Conservation (phyloP, 1,284 basidiomycete genomes). For the Cryptococcus wingfieldii region DNA sequence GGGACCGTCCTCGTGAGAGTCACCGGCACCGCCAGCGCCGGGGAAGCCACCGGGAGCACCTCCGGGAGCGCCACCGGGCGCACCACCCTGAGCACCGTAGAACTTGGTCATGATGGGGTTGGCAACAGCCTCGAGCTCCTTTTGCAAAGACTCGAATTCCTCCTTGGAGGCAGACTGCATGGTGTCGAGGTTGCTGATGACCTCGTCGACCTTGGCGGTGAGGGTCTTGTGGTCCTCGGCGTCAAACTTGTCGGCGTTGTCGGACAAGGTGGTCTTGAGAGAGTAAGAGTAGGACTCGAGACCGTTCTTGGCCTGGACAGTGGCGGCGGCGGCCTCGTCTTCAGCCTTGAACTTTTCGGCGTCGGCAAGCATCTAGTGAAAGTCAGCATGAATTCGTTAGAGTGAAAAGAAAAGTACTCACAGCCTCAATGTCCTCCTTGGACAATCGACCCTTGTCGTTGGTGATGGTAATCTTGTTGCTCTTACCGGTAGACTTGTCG, state of each 20-base stretch:
- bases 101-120: slow-evolving; percentile 62
- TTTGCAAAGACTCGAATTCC: slow-evolving; percentile 91
- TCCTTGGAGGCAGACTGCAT: slow-evolving; percentile 83
- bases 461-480: slow-evolving; percentile 82
- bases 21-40: slow-evolving; percentile 46
- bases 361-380: slow-evolving; percentile 87
- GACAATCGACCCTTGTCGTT: slow-evolving; percentile 98
- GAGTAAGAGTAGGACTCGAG: slow-evolving; percentile 95
- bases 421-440: slow-evolving; percentile 89
- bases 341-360: slow-evolving; percentile 79
- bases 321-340: slow-evolving; percentile 88
- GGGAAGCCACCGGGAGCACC: slow-evolving; percentile 52
- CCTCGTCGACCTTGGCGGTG: slow-evolving; percentile 74
- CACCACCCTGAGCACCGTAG: slow-evolving; percentile 57
- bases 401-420: background rate
- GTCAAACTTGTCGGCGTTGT: slow-evolving; percentile 87
- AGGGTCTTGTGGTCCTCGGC: slow-evolving; percentile 83
- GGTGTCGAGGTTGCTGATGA: slow-evolving; percentile 82
- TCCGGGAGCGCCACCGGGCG: slow-evolving; percentile 52
- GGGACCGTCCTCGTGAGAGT: slow-evolving; percentile 56
- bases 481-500: slow-evolving; percentile 94
- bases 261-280: slow-evolving; percentile 82
- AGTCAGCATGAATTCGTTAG: background rate
- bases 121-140: slow-evolving; percentile 86
- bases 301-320: slow-evolving; percentile 93